Conservation (phyloP, 2,329 filamentous ascomycete genomes). For the Fusarium piperis region DNA sequence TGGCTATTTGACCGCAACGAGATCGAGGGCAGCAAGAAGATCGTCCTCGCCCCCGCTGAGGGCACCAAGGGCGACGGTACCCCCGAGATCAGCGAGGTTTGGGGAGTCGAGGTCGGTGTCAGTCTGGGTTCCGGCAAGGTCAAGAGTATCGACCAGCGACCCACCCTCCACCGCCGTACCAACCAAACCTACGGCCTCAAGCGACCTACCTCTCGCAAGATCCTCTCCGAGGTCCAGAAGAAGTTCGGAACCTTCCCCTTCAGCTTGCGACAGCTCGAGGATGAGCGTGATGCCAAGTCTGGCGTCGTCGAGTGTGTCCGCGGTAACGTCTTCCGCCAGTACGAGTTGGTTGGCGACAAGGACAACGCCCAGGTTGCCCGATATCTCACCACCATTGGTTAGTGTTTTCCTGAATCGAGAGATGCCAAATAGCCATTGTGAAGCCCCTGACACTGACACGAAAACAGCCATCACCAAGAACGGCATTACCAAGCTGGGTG, state of each 20-base stretch:
- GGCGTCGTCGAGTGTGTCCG: constrained; percentile 97
- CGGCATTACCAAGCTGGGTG: constrained; percentile 86
- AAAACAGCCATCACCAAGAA: constrained; percentile 92
- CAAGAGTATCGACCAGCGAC: constrained; percentile 86
- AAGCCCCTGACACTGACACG: constrained; percentile 17
- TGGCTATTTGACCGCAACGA: constrained; percentile 98
- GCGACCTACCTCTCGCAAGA: constrained; percentile 90
- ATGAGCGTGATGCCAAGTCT: constrained; percentile 94
- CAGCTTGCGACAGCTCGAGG: constrained; percentile 94
- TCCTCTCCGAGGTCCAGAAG: constrained; percentile 93
- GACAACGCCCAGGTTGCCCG: constrained; percentile 86
- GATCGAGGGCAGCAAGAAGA: constrained; percentile 97
- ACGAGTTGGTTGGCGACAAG: constrained; percentile 95
- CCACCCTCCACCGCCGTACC: constrained; percentile 93
- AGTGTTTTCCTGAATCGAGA: constrained; percentile 51
- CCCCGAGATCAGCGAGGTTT: constrained; percentile 91
- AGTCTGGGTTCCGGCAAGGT: constrained; percentile 93
- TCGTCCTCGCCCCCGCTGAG: constrained; percentile 87
- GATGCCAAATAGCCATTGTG: not conserved
- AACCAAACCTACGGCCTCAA: constrained; percentile 92
- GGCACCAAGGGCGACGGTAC: constrained; percentile 90
- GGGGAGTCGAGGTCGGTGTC: constrained; percentile 97
- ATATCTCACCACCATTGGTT: constrained; percentile 92
- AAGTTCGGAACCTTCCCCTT: constrained; percentile 99
- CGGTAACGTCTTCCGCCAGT: constrained; percentile 90